Evolutionary conservation across 306 rosid genomes (phyloP), one percentile per base, ranked within the genome.

Genomic region (Nissolia schottii): DNA sequence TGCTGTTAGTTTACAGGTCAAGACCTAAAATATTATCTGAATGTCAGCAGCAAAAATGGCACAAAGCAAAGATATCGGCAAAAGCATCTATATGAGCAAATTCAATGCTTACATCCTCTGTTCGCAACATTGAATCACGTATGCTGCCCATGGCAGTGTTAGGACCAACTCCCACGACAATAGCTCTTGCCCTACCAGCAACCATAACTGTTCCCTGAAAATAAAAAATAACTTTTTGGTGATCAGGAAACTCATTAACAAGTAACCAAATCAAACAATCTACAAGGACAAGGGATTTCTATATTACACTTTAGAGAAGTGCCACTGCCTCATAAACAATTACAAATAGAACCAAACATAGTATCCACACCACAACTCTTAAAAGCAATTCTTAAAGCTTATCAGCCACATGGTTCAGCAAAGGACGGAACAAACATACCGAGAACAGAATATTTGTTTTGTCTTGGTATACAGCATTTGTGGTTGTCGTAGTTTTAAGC

Each of bases 131-230:
- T 32, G 97, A 89, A 75, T 91, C 98, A 7, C 92, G 94, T 77
- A 94, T 94, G 79, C 82, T 85, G 7, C 98, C 97, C 98, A 94
- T 94, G 73, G 98, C 98, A 69, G 97, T 94, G 64, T 91, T 90
- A 46, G 90, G 77, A 78, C 98, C 97, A 74, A 94, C 96, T 64
- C 96, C 96, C 45, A 91, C 96, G 70, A 94, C 98, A 43, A 86
- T 54, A 70, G 98, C 98, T 83, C 98, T 85, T 64, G 92, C 96
- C 87, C 98, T 87, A 73, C 98, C 98, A 82, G 95, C 96, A 83
- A 94, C 98, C 37, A 94, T 89, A 65, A 94, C 92, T 4, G 98
- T 94, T 64, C 98, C 98, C 98, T 90, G 89, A 70, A 53, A 65
- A 59, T 71, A 78, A 85, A 64, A 13, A 53, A 58, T 23, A 51